Evolutionary conservation across 345 rosid genomes (phyloP).

Genomic region (Barbarea vulgaris): DNA sequence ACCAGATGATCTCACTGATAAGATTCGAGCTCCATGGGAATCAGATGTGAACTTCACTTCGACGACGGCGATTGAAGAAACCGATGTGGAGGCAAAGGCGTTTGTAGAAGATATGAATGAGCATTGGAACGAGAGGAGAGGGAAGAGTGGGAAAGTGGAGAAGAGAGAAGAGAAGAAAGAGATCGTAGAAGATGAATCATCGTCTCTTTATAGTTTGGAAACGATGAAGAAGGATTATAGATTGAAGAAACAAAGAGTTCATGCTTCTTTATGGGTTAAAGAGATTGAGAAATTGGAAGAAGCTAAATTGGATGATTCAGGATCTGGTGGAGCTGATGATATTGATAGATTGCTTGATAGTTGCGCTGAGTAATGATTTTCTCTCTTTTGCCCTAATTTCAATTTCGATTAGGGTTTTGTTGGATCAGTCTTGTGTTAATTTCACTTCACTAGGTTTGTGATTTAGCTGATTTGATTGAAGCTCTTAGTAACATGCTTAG

Average conservation of each 20-base stretch:
- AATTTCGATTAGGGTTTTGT: constrained; percentile 11
- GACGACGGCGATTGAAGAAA: constrained; percentile 43
- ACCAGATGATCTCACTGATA: constrained; percentile 66
- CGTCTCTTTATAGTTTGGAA: constrained; percentile 80
- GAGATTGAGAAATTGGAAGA: constrained; percentile 90
- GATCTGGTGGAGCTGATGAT: constrained; percentile 57
- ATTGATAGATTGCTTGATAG: constrained; percentile 85
- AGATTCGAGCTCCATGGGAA: constrained; percentile 79
- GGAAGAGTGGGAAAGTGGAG: constrained; percentile 39
- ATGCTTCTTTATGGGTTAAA: constrained; percentile 86
- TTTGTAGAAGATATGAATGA: constrained; percentile 93
- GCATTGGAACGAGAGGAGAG: constrained; percentile 79
- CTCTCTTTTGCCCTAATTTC: not conserved
- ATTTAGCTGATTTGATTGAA: not conserved
- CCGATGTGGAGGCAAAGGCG: constrained; percentile 76
- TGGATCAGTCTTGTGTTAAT: not conserved
- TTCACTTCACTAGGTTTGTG: constrained; percentile 12
- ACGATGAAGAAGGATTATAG: constrained; percentile 86
- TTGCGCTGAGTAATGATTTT: constrained; percentile 71
- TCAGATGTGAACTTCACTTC: constrained; percentile 68
- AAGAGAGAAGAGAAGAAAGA: constrained; percentile 35
- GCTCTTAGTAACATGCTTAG: not conserved
- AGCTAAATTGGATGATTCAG: constrained; percentile 61
- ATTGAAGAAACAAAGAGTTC: constrained; percentile 90
- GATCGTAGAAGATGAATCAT: constrained; percentile 2